Conservation (phyloP, 345 rosid species). For the Clausena lansium region DNA sequence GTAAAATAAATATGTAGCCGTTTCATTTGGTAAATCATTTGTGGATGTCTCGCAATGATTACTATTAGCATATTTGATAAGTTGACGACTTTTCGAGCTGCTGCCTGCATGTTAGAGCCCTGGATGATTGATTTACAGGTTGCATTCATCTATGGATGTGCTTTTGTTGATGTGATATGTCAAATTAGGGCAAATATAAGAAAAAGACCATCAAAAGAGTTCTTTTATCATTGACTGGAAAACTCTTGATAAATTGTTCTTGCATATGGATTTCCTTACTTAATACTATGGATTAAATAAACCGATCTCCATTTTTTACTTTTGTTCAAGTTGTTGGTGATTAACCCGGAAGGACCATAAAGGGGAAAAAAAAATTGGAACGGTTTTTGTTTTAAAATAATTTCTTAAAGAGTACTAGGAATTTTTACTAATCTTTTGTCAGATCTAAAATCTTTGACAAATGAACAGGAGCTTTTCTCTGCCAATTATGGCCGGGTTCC, state of each 20-base stretch:
- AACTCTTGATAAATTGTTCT: neutral
- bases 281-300: neutral
- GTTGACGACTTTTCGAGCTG: neutral
- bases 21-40: neutral
- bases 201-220: neutral
- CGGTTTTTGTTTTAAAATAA: no score
- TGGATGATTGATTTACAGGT: conserved; percentile 6
- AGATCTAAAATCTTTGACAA: neutral
- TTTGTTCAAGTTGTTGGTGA: neutral
- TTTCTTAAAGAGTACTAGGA: neutral
- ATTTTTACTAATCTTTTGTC: neutral
- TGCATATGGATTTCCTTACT: neutral
- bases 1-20: neutral
- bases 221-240: neutral
- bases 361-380: neutral
- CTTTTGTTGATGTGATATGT: neutral
- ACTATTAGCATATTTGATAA: neutral
- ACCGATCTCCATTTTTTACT: neutral
- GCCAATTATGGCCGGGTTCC: neutral
- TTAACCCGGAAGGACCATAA: neutral
- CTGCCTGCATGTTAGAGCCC: neutral
- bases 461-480: conserved; percentile 1
- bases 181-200: neutral
- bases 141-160: neutral
- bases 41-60: neutral